Base-by-base conservation (phyloP, 2,329 filamentous ascomycete genomes). In the Epichloe sp. region DNA sequence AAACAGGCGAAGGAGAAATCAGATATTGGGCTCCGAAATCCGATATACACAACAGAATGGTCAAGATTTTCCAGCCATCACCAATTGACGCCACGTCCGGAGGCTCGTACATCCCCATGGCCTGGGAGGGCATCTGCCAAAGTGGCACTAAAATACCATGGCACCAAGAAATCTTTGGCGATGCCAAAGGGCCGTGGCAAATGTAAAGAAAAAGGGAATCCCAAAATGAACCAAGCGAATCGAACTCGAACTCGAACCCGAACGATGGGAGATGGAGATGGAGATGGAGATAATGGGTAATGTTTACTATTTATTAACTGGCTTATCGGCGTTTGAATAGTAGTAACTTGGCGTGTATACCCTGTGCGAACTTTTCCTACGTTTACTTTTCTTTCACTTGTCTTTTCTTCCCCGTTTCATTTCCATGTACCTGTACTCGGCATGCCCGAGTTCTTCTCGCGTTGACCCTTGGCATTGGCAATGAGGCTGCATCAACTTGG, bases 61-160 rank as follows among this genome's bases (percentile, higher is more conserved):
- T 54, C 49, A 56, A 34, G 11, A 56, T 61, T 4, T 66, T 65
- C 47, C 56, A 58, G n/a, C 60, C 62, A 1, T 50, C 47, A 1
- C 47, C 47, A 14, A 42, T 53, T 19, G 23, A 44, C 6, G 51
- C 44, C 3, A 49, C 31, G 26, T 37, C 47, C 12, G 51, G 47
- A 12, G 54, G 51, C 26, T 58, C 53, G 31, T 64, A 65, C 21
- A 26, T 51, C 14, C 51, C 59, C 1, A 58, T 65, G 23, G 50
- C 47, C 1, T 68, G 65, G 65, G 61, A 67, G 26, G 63, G 54
- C 4, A 56, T 68, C 3, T 68, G 66, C 49, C 64, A 67, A 48
- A 62, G 59, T 47, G 37, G 46, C 10, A 59, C 58, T 4, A 51
- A 53, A 21, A 56, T 49, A 46, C 52, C 56, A 4, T 68, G 66